Base-by-base conservation (phyloP, 345 rosid species). In the Theobroma cacao region DNA sequence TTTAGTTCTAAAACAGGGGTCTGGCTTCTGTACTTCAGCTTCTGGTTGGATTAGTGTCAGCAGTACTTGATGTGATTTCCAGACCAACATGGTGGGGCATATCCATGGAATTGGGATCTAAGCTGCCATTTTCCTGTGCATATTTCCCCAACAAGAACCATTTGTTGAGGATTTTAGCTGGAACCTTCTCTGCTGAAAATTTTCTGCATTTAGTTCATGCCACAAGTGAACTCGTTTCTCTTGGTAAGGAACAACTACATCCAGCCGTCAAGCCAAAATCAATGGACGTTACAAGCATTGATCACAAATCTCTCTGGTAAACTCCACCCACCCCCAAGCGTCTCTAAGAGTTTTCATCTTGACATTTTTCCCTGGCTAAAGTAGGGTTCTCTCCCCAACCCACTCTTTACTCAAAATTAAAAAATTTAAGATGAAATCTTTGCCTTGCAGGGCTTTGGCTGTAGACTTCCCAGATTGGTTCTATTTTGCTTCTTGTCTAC, bases 401-500 rank as follows among this genome's bases (percentile, higher is more conserved):
- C 9, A 4, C 36, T 52, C 43, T 72, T 72, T 31, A 52, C 41
- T 20, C 17, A 13, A 71, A 50, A 48, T 5, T 38, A 38, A 38
- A 38, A 38, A 7, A 18, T 71, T 67, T 47, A 47, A 48, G 41
- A 50, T 71, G 28, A 52, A 72, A 20, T 36, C 28, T 24, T 80
- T 87, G n/a, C 81, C 22, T 80, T 61, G 80, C 88, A 92, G 97
- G 98, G 88, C 94, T 65, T 82, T 92, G 78, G 97, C 93, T 77
- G 84, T 94, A 67, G 84, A 81, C 85, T 92, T 94, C 81, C 98
- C 94, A 61, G 87, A 86, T 56, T 92, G 97, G 97, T 94, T 91
- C 84, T 89, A 82, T 81, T 88, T 89, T 87, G 95, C 94, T 76
- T 89, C 91, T 71, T 64, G 84, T 63, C 50, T 86, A 76, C 88